Evolutionary conservation across 2,329 filamentous ascomycete species (phyloP).

Genomic region (Cladosporium sp.): DNA sequence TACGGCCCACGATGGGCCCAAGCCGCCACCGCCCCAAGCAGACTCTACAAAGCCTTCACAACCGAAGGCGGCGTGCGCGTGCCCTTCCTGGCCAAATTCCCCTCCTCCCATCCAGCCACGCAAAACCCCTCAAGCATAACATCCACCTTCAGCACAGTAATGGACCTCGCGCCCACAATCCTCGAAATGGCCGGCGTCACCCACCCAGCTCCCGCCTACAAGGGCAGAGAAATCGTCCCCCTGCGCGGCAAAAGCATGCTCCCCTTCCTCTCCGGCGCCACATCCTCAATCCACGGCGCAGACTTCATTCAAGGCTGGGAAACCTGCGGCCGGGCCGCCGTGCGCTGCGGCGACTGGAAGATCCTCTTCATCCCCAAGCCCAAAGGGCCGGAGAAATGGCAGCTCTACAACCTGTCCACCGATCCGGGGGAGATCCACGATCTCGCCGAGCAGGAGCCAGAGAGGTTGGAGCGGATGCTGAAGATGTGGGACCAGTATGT

Average conservation of each 20-base stretch:
- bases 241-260: constrained; percentile 51
- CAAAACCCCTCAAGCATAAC: constrained; percentile 37
- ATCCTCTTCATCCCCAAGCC: constrained; percentile 54
- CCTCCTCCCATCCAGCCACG: constrained; percentile 19
- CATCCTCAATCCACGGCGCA: constrained; percentile 44
- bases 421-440: constrained; percentile 50
- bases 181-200: constrained; percentile 46
- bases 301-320: constrained; percentile 57
- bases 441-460: constrained; percentile 34
- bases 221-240: constrained; percentile 47
- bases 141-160: constrained; percentile 47
- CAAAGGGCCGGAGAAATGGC: constrained; percentile 54
- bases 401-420: constrained; percentile 51
- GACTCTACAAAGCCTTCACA: constrained; percentile 45
- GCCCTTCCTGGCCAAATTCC: constrained; percentile 46
- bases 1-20: constrained; percentile 57
- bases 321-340: constrained; percentile 50
- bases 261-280: constrained; percentile 35
- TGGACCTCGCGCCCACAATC: constrained; percentile 41
- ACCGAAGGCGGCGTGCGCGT: constrained; percentile 51
- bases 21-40: constrained; percentile 49
- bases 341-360: constrained; percentile 55
- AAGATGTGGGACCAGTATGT: constrained; percentile 56
- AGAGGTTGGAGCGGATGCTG: constrained; percentile 46
- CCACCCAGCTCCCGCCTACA: constrained; percentile 52